phyloP scores from a whole-genome alignment of 495 filamentous ascomycete species.

The Trichocladium antarcticum region DNA sequence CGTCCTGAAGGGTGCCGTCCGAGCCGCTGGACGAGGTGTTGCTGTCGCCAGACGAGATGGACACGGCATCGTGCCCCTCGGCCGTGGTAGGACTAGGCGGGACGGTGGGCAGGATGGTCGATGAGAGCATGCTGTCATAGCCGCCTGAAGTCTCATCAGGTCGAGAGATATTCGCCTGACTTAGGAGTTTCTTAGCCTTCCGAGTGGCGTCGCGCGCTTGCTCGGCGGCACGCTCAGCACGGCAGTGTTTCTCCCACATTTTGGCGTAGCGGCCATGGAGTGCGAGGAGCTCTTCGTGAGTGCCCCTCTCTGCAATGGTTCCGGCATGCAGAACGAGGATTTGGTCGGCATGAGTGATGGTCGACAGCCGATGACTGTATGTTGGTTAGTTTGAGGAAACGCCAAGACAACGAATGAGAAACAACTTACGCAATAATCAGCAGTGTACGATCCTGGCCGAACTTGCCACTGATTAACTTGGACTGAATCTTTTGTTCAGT shows the following conservation, averaged over 20 bases:
- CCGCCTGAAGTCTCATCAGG: slow-evolving; percentile 17
- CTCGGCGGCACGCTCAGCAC: slow-evolving; percentile 71
- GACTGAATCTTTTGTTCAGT: slow-evolving; percentile 94
- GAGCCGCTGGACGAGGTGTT: slow-evolving; percentile 13
- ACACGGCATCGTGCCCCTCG: slow-evolving; percentile 12
- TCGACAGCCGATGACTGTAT: slow-evolving; percentile 70
- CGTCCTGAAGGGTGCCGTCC: slow-evolving; percentile 23
- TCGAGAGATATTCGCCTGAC: slow-evolving; percentile 32
- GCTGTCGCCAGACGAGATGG: slow-evolving; percentile 14
- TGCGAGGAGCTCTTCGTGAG: slow-evolving; percentile 71
- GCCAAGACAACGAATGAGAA: neutral
- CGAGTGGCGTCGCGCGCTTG: slow-evolving; percentile 51
- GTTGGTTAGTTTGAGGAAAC: neutral
- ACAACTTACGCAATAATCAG: slow-evolving; percentile 47
- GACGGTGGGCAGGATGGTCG: slow-evolving; percentile 20
- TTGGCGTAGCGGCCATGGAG: slow-evolving; percentile 68
- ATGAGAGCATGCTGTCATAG: slow-evolving; percentile 27
- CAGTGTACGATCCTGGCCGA: slow-evolving; percentile 75
- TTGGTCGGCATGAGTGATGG: slow-evolving; percentile 87
- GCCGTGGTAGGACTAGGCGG: slow-evolving; percentile 10
- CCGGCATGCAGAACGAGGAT: slow-evolving; percentile 88
- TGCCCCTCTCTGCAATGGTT: slow-evolving; percentile 71
- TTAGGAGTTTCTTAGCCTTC: slow-evolving; percentile 44
- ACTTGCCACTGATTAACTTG: slow-evolving; percentile 64
- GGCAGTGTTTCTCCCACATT: slow-evolving; percentile 96